Percentiles rank a stretch among this genome's conserved stretches.
These are phyloP conservation scores for Dendrothele bispora DNA, from an alignment of 768 basidiomycete genomes.

Conservation along the genomic window DNA sequence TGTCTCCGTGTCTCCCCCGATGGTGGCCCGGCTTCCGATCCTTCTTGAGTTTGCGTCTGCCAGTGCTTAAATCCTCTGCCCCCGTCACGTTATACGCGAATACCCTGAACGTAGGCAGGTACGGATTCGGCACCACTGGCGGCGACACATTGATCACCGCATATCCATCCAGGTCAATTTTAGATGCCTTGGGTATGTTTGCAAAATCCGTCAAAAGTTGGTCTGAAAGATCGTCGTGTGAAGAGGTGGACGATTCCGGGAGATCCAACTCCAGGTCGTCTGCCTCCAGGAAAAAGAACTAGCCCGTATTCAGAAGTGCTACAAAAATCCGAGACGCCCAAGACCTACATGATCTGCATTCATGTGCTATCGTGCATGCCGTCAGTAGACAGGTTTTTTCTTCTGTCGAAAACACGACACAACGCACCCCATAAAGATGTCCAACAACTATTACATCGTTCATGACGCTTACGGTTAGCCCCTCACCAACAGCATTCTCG, in stretches of 20 bases:
- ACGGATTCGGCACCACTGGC: conserved; percentile 85
- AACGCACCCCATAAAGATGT: conserved; percentile 77
- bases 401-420: no score
- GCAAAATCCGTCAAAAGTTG: conserved; percentile 65
- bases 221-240: conserved; percentile 44
- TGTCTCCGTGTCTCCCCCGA: conserved; percentile 46
- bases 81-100: conserved; percentile 79
- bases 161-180: conserved; percentile 62
- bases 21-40: conserved; percentile 47
- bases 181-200: conserved; percentile 54
- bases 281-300: conserved; percentile 60
- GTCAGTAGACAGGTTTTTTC: conserved; percentile 24
- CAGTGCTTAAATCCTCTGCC: conserved; percentile 4
- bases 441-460: conserved; percentile 44
- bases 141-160: conserved; percentile 80
- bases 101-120: conserved; percentile 76
- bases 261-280: conserved; percentile 49
- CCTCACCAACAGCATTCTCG: no score
- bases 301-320: conserved; percentile 7
- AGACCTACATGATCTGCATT: conserved; percentile 74
- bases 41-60: conserved; percentile 23
- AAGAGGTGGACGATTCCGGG: not conserved
- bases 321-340: conserved; percentile 8
- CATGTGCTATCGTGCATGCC: conserved; percentile 59
- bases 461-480: no score